These are phyloP conservation scores for Solanum bukasovii DNA, from an alignment of 257 asterid species.

Conservation along the genomic window DNA sequence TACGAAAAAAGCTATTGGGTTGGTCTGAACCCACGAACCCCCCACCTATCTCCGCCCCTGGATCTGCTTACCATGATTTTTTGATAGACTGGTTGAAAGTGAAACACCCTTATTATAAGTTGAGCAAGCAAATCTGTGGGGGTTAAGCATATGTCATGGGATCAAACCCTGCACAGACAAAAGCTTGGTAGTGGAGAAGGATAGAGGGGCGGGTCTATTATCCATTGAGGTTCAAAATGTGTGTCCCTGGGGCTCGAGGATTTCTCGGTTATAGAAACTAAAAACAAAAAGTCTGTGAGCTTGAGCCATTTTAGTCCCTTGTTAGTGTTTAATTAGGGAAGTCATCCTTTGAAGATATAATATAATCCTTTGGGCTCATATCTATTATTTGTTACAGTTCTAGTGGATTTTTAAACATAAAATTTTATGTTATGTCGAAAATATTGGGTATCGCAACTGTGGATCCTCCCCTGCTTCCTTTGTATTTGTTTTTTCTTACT, in stretches of 20 bases:
- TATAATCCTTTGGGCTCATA: neutral
- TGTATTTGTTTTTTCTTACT: neutral
- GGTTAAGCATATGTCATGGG: neutral
- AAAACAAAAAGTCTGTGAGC: neutral
- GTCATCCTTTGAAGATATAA: neutral
- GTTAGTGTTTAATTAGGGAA: neutral
- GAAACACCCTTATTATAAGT: neutral
- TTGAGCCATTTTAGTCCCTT: neutral
- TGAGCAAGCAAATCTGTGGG: neutral
- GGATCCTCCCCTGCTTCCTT: neutral
- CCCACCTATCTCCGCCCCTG: neutral
- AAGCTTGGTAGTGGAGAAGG: neutral
- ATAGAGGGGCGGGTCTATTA: neutral
- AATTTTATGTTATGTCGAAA: neutral
- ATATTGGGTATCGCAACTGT: neutral
- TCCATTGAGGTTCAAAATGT: neutral
- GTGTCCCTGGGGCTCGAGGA: neutral
- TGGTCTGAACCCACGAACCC: rapidly evolving
- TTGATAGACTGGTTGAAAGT: neutral
- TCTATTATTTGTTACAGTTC: neutral
- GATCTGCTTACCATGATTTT: neutral
- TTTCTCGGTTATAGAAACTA: neutral
- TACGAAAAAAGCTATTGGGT: neutral
- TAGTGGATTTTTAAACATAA: neutral
- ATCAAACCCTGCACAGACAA: neutral